phyloP scores from a whole-genome alignment of 176 grass and related monocot species.

The Juncus inflexus region DNA sequence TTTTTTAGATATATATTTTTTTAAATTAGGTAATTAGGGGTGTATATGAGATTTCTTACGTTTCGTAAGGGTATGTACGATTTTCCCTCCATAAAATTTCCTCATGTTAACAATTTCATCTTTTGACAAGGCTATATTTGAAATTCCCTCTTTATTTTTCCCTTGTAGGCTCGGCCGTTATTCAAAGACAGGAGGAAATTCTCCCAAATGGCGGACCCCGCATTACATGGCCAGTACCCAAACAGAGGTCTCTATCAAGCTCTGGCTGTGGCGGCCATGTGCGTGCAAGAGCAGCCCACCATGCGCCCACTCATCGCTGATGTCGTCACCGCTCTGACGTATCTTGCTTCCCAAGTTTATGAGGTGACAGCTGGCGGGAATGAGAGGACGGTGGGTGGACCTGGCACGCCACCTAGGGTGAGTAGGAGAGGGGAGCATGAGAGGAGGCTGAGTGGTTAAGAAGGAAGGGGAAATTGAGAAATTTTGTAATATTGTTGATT shows the following conservation, averaged over 20 bases:
- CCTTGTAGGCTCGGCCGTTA: slow-evolving; percentile 62
- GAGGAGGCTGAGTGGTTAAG: neutral
- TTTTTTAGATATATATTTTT: no score
- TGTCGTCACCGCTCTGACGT: slow-evolving; percentile 68
- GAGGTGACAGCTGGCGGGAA: slow-evolving; percentile 26
- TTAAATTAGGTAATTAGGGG: no score
- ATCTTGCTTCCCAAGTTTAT: slow-evolving; percentile 64
- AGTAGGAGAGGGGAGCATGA: neutral
- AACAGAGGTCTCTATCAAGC: slow-evolving; percentile 69
- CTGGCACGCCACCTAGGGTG: slow-evolving; percentile 25
- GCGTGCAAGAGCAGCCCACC: slow-evolving; percentile 70
- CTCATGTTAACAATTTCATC: no score
- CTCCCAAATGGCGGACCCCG: slow-evolving; percentile 66
- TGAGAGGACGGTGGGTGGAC: slow-evolving; percentile 8
- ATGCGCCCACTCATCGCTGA: slow-evolving; percentile 80
- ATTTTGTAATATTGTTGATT: slow-evolving; percentile 6
- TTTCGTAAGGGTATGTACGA: no score
- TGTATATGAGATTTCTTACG: no score
- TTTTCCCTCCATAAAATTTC: no score
- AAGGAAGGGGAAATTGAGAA: no score
- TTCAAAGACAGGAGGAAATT: slow-evolving; percentile 91
- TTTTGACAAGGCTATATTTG: no score
- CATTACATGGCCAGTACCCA: slow-evolving; percentile 58
- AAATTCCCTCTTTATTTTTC: no score
- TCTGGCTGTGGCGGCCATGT: slow-evolving; percentile 81